Conservation (phyloP, 2,329 filamentous ascomycete species). For the Pseudocercospora crystallina region DNA sequence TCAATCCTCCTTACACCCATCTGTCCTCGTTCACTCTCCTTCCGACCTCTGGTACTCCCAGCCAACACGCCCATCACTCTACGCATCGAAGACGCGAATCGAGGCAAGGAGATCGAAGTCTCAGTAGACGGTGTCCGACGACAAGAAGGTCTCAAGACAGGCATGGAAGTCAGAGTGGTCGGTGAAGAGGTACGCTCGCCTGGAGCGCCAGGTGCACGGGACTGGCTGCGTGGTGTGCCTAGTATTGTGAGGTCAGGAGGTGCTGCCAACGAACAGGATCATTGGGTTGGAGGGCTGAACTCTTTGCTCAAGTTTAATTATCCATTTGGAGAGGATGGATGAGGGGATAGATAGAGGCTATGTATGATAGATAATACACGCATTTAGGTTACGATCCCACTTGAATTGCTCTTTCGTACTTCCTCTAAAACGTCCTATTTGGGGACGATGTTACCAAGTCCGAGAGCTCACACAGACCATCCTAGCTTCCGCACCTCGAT, state of each 20-base stretch:
- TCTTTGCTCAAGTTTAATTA: slow-evolving; percentile 95
- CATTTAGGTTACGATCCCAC: too few species aligned
- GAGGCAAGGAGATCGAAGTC: slow-evolving; percentile 51
- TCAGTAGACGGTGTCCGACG: slow-evolving; percentile 51
- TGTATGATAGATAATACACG: too few species aligned
- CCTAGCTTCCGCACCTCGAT: too few species aligned
- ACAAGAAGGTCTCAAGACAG: slow-evolving; percentile 43
- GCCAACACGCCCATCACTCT: slow-evolving; percentile 81
- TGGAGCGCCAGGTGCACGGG: slow-evolving; percentile 32
- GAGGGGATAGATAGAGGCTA: too few species aligned
- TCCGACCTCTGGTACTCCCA: slow-evolving; percentile 85
- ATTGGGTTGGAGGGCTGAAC: slow-evolving; percentile 95
- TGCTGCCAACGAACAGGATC: slow-evolving; percentile 65
- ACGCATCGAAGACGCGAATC: slow-evolving; percentile 66
- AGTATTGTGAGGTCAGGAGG: slow-evolving; percentile 72
- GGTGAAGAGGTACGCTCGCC: slow-evolving; percentile 70
- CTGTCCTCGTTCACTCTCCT: slow-evolving; percentile 86
- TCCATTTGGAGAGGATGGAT: slow-evolving; percentile 73
- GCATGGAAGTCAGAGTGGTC: slow-evolving; percentile 78
- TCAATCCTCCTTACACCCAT: slow-evolving; percentile 90
- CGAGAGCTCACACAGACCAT: too few species aligned
- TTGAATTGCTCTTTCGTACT: too few species aligned
- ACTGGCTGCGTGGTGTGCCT: slow-evolving; percentile 78
- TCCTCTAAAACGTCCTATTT: too few species aligned
- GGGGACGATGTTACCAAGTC: too few species aligned